A percentile compares a stretch with the other conserved stretches of the same genome.
phyloP scores from a whole-genome alignment of 192 early-diverging fungal species.

The Obelidium mucronatum region DNA sequence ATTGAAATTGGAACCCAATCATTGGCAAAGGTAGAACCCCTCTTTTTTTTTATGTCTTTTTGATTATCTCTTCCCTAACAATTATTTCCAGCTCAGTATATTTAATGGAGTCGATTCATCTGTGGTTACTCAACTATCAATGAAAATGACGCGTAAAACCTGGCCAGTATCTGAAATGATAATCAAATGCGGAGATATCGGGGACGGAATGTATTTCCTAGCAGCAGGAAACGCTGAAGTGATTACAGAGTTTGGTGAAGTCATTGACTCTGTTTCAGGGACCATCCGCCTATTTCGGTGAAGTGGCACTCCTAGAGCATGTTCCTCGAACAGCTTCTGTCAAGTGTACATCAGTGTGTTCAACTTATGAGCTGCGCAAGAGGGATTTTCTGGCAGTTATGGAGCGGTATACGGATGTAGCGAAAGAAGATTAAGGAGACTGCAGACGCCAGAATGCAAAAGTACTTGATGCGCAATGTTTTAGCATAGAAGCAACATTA shows the following conservation, averaged over 20 bases:
- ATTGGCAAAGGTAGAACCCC: conserved; percentile 48
- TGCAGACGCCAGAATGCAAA: conserved; percentile 45
- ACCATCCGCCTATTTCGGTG: conserved; percentile 57
- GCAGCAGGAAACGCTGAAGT: conserved; percentile 56
- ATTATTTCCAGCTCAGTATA: conserved; percentile 38
- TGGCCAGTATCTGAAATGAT: conserved; percentile 45
- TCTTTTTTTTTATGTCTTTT: too few relatives aligned
- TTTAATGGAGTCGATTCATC: conserved; percentile 45
- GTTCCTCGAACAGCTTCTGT: conserved; percentile 58
- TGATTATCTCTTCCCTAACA: neutral
- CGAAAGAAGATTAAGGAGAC: conserved; percentile 46
- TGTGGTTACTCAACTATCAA: conserved; percentile 47
- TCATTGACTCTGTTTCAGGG: conserved; percentile 47
- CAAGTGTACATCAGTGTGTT: conserved; percentile 41
- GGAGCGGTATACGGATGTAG: conserved; percentile 45
- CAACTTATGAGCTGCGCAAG: conserved; percentile 46
- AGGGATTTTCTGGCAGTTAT: conserved; percentile 44
- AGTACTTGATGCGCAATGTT: conserved; percentile 56
- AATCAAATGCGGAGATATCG: conserved; percentile 45
- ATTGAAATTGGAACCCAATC: conserved; percentile 50
- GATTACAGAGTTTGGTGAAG: conserved; percentile 54
- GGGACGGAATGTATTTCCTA: conserved; percentile 62
- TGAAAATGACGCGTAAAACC: conserved; percentile 44
- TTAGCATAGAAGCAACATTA: too few relatives aligned
- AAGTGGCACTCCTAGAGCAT: conserved; percentile 60